Evolutionary conservation across 169 alveolate species (phyloP).

Genomic region (Eimeria zaria): DNA sequence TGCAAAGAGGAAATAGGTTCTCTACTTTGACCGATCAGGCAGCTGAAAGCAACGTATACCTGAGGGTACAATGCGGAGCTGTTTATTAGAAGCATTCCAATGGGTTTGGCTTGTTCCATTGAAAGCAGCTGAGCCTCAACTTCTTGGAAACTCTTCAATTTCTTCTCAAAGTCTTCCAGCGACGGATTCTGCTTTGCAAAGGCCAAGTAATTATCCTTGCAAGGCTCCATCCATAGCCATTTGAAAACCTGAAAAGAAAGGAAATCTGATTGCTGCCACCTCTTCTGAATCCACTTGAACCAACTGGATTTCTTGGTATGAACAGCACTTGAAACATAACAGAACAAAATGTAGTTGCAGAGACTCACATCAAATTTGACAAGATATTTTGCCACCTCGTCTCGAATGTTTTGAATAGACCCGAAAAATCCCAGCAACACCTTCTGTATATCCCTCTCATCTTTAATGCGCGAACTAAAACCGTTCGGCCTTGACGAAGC

Average conservation of each 20-base stretch:
- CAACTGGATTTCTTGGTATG: not conserved
- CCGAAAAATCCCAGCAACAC: conserved; percentile 97
- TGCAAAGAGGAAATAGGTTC: not conserved
- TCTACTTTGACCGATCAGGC: not conserved
- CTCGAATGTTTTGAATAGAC: conserved; percentile 95
- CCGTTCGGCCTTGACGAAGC: conserved; percentile 84
- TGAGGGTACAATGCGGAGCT: conserved; percentile 47
- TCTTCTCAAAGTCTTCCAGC: conserved; percentile 95
- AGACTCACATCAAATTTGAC: conserved; percentile 83
- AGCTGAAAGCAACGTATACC: not conserved
- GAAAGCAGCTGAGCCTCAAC: conserved; percentile 92
- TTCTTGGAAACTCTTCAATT: conserved; percentile 91
- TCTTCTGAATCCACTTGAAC: not conserved
- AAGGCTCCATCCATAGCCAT: conserved; percentile 94
- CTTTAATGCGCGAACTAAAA: conserved; percentile 96
- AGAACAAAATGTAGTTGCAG: not conserved
- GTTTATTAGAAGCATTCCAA: conserved; percentile 74
- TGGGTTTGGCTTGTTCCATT: conserved; percentile 86
- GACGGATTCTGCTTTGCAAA: conserved; percentile 93
- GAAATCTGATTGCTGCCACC: conserved; percentile 32
- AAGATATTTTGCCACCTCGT: conserved; percentile 92
- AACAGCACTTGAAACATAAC: not conserved
- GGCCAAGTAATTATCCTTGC: conserved; percentile 91
- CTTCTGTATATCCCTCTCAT: conserved; percentile 97
- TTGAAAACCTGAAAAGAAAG: conserved; percentile 91